Evolutionary conservation across 169 alveolate genomes (phyloP).

Genomic region (Plasmodium fragile): DNA sequence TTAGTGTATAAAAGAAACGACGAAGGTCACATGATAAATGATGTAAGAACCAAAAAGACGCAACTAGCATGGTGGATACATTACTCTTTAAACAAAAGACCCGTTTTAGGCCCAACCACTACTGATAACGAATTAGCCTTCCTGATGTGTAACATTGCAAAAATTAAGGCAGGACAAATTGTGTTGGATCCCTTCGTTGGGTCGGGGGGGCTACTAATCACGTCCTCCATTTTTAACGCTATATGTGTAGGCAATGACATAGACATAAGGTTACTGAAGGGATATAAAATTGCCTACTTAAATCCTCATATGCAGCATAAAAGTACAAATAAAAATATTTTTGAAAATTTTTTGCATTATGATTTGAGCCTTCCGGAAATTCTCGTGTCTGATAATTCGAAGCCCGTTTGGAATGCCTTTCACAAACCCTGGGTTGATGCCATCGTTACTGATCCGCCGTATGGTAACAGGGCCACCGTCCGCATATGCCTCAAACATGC

Average conservation of each 20-base stretch:
- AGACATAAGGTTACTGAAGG: slow-evolving; percentile 94
- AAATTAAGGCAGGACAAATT: slow-evolving; percentile 78
- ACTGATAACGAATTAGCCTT: slow-evolving; percentile 96
- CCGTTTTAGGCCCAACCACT: slow-evolving; percentile 98
- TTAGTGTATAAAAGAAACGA: slow-evolving; percentile 40
- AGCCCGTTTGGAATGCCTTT: slow-evolving; percentile 60
- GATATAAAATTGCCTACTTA: slow-evolving; percentile 86
- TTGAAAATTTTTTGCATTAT: slow-evolving; percentile 80
- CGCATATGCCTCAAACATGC: slow-evolving; percentile 16
- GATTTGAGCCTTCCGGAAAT: slow-evolving; percentile 80
- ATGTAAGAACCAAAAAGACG: slow-evolving; percentile 25
- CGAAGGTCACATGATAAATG: not conserved
- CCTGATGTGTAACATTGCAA: slow-evolving; percentile 94
- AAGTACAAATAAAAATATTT: slow-evolving; percentile 71
- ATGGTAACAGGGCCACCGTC: slow-evolving; percentile 89
- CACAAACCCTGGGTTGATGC: slow-evolving; percentile 94
- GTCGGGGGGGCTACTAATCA: slow-evolving; percentile 95
- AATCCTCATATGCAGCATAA: slow-evolving; percentile 82
- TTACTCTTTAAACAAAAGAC: slow-evolving; percentile 93
- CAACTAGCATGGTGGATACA: slow-evolving; percentile 88
- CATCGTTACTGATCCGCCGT: slow-evolving; percentile 98
- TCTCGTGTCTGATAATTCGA: slow-evolving; percentile 72
- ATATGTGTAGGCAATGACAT: slow-evolving; percentile 96
- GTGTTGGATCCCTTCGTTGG: slow-evolving; percentile 98
- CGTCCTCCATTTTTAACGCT: slow-evolving; percentile 93